These are phyloP conservation scores for Phalaenopsis equestris DNA, from an alignment of 106 monocot species.

Conservation along the genomic window DNA sequence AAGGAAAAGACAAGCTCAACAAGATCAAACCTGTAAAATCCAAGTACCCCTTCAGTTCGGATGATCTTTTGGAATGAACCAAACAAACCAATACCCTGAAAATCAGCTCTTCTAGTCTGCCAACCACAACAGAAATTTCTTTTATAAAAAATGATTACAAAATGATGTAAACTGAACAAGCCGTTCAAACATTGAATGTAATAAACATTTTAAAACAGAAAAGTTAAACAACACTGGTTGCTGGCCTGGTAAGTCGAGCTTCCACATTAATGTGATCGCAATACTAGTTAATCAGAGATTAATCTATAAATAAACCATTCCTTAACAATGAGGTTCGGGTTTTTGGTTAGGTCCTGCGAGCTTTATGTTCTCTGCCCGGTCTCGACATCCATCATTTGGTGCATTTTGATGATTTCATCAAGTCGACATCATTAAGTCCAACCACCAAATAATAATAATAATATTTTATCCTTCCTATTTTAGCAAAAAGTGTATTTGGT, in stretches of 20 bases:
- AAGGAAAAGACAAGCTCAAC: background rate
- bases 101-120: conserved; percentile 87
- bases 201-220: background rate
- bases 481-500: background rate
- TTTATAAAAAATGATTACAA: background rate
- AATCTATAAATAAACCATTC: background rate
- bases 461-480: background rate
- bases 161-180: background rate
- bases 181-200: background rate
- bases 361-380: background rate
- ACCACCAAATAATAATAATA: background rate
- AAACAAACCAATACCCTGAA: conserved; percentile 52
- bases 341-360: background rate
- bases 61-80: conserved; percentile 71
- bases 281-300: background rate
- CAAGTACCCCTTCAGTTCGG: conserved; percentile 66
- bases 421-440: background rate
- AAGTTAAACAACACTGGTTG: background rate
- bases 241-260: background rate
- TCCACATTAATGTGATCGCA: background rate
- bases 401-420: background rate
- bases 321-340: background rate
- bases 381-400: background rate
- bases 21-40: conserved; percentile 65
- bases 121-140: background rate